These are phyloP conservation scores for Sugiyamaella grinbergsii DNA, from an alignment of 1,139 yeast genomes.

Conservation along the genomic window DNA sequence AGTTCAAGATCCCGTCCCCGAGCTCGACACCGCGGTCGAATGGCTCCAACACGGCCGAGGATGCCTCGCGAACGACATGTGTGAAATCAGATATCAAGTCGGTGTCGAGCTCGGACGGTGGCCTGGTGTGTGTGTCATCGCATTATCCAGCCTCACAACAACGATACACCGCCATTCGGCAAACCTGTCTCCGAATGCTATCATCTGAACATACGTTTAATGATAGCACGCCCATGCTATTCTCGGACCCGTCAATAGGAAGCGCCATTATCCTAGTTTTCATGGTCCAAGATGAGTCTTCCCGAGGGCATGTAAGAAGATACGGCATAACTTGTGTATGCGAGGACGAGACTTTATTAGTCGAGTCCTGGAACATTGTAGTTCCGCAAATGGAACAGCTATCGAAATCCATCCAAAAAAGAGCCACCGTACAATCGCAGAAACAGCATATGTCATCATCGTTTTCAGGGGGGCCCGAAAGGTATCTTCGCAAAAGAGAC, in stretches of 20 bases:
- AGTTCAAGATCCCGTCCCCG: slow-evolving; percentile 30
- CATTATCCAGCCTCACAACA: slow-evolving; percentile 64
- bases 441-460: slow-evolving; percentile 27
- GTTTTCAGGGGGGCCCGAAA: slow-evolving; percentile 46
- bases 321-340: slow-evolving; percentile 66
- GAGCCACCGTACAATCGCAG: slow-evolving; percentile 41
- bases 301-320: slow-evolving; percentile 78
- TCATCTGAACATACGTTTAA: slow-evolving; percentile 75
- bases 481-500: slow-evolving; percentile 55
- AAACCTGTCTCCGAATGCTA: slow-evolving; percentile 49
- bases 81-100: slow-evolving; percentile 23
- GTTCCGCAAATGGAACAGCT: slow-evolving; percentile 54
- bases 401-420: slow-evolving; percentile 53
- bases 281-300: slow-evolving; percentile 66
- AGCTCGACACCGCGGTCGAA: slow-evolving; percentile 1
- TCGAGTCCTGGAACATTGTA: slow-evolving; percentile 61
- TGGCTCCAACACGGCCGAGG: not conserved
- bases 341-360: slow-evolving; percentile 56
- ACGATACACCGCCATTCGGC: slow-evolving; percentile 57
- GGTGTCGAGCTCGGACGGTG: not conserved
- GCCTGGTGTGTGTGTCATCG: slow-evolving; percentile 46
- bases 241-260: slow-evolving; percentile 70
- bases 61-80: slow-evolving; percentile 19
- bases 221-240: slow-evolving; percentile 65
- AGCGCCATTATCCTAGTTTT: slow-evolving; percentile 67